Conservation (phyloP, 345 rosid species). For the Eucalyptus regnans region DNA sequence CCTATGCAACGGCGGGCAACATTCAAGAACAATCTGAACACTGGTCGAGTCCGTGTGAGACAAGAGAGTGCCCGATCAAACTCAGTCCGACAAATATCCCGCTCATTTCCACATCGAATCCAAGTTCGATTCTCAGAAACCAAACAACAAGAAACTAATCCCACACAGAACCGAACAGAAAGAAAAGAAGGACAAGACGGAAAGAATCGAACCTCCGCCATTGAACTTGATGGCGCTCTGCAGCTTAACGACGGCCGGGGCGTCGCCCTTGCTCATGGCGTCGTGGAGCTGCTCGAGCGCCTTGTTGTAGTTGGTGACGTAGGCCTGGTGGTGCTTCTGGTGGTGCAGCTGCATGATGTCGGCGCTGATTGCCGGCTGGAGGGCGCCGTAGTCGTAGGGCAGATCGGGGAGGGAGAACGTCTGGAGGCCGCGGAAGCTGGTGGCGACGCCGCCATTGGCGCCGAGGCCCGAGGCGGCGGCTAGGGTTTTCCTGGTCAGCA, state of each 20-base stretch:
- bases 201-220: slow-evolving; percentile 61
- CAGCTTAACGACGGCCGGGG: slow-evolving; percentile 54
- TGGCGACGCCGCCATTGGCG: neutral
- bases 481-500: slow-evolving; percentile 25
- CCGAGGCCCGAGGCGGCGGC: neutral
- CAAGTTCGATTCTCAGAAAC: neutral
- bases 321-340: slow-evolving; percentile 95
- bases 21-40: neutral
- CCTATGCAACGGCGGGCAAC: neutral
- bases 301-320: slow-evolving; percentile 82
- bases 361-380: slow-evolving; percentile 88
- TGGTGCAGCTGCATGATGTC: slow-evolving; percentile 96
- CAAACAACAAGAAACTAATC: neutral
- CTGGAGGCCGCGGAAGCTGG: slow-evolving; percentile 26
- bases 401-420: slow-evolving; percentile 91
- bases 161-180: neutral
- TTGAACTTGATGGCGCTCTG: slow-evolving; percentile 97
- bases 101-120: neutral
- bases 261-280: slow-evolving; percentile 54
- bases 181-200: neutral
- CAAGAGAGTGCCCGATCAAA: neutral
- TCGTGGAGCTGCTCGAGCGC: slow-evolving; percentile 72
- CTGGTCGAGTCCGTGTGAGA: neutral
- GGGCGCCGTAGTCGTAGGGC: slow-evolving; percentile 71
- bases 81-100: neutral